Base-by-base conservation (phyloP, 352 stramenopile genomes). In the Pythium scleroteichum region DNA sequence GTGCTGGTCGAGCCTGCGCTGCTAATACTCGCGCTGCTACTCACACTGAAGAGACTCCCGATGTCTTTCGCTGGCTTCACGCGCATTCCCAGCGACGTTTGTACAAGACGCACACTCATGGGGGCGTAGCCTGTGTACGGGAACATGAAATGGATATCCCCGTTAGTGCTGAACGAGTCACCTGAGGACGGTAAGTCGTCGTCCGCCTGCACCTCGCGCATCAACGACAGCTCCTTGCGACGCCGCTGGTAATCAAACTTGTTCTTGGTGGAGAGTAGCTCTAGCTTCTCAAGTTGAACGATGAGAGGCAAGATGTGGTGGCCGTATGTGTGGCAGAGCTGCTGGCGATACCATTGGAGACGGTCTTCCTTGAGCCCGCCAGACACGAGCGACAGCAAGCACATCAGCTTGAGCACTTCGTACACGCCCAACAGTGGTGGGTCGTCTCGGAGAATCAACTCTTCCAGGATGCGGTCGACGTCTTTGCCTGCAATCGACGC, bases 141-240 rank as follows among this genome's bases (percentile, higher is more conserved):
- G 45, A 94, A 94, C 82, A 96, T 92, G 33, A 92, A 94, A 53
- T 88, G 71, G 49, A 96, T 94, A 44, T 96, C 78, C 22, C 45
- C 24, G 3, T 45, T 12, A 27, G 32, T 4, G 4, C 33, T 69
- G 22, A n/a, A 47, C 23, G 23, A 35, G 7, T 12, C 8, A 3
- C 29, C 10, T 23, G 33, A 19, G 24, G 10, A 27, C 39, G 7
- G 14, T 19, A 22, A 45, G 3, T 66, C 52, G 8, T 60, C 58
- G 17, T 66, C 52, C 0, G 35, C 47, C 0, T 48, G 40, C 39
- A 60, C 53, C 4, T 24, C 62, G 10, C 57, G 48, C 53, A 70
- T 63, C 14, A 75, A 50, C 22, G 57, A 56, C 4, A 72, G 59
- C 24, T 68, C 65, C 12, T 55, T 54, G 6, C 65, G 53, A 2